Evolutionary conservation across 208 protist genomes (phyloP).

Genomic region (Polymyxa betae): DNA sequence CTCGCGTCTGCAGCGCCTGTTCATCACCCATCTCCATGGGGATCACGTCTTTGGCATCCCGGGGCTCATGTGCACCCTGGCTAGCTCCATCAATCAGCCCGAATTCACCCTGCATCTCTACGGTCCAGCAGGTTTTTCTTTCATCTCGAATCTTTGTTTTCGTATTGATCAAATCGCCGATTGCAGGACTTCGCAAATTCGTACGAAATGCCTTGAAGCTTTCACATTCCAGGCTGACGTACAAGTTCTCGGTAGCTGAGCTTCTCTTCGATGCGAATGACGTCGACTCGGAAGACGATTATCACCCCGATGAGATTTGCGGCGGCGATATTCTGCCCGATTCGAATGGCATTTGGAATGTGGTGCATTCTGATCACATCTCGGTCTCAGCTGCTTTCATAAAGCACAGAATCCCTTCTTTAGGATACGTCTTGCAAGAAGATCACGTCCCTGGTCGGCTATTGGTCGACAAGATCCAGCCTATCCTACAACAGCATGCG

Average conservation of each 20-base stretch:
- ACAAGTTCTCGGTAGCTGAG: not conserved
- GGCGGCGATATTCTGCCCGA: not conserved
- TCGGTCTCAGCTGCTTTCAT: not conserved
- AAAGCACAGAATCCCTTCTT: not conserved
- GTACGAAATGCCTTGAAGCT: not conserved
- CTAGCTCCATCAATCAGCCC: not conserved
- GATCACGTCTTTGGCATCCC: not conserved
- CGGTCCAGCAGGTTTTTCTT: not conserved
- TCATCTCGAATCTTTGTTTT: not conserved
- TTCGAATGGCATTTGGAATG: not conserved
- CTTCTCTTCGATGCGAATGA: not conserved
- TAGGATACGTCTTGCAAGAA: not conserved
- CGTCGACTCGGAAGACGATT: not conserved
- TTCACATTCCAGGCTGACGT: not conserved
- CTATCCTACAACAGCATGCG: not conserved
- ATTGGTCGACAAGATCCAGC: not conserved
- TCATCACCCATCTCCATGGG: not conserved
- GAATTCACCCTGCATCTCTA: not conserved
- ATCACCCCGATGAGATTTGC: not conserved
- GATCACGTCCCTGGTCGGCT: not conserved
- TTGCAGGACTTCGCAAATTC: not conserved
- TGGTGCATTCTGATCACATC: not conserved
- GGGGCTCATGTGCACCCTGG: conserved; percentile 1
- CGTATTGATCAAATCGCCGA: too few relatives aligned
- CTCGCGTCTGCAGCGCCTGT: not conserved